Base-by-base conservation (phyloP, 73 alveolate genomes). In the Tetrahymena thermophila region DNA sequence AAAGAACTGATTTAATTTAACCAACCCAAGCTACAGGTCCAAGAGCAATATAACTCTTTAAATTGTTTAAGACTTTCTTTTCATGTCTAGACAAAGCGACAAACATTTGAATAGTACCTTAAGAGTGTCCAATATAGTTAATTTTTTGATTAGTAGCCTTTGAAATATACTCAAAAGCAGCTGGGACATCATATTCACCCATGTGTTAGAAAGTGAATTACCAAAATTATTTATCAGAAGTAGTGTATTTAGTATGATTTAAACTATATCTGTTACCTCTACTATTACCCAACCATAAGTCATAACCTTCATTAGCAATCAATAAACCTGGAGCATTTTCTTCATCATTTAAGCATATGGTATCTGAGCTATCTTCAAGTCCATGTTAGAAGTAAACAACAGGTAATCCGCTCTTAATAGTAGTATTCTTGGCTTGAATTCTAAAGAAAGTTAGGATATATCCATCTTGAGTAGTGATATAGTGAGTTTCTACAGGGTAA, bases 381-480 rank as follows among this genome's bases (percentile, higher is more conserved):
- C 99, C 99, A 93, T 98, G 99, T 96, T 98, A 97, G 94, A 98
- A 93, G 94, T 95, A 96, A 11, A 96, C 99, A 37, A 96, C 99
- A 15, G 98, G 98, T 94, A 93, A 94, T 28, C 97, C 96, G 16
- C 43, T 31, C 40, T 57, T 38, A 19, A 94, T 57, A 37, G 95
- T 96, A n/a, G 95, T 85, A 43, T 93, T 94, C 43, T 93, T 94
- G 23, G 98, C 98, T 84, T 98, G 98, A 5, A 98, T 96, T 89
- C 99, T 94, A 89, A 94, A 97, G 40, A 98, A 85, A n/a, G 93
- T 85, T 37, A 98, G 93, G 35, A 96, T 97, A 58, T 98, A 98
- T 1, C 99, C 99, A 97, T 98, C 99, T 94, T 93, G 94, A 93
- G 99, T 98, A 35, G 98, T 94, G 19, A 97, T 97, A 25, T 23